phyloP scores from a whole-genome alignment of 1,284 basidiomycete genomes.

The Butyriboletus appendiculatus region DNA sequence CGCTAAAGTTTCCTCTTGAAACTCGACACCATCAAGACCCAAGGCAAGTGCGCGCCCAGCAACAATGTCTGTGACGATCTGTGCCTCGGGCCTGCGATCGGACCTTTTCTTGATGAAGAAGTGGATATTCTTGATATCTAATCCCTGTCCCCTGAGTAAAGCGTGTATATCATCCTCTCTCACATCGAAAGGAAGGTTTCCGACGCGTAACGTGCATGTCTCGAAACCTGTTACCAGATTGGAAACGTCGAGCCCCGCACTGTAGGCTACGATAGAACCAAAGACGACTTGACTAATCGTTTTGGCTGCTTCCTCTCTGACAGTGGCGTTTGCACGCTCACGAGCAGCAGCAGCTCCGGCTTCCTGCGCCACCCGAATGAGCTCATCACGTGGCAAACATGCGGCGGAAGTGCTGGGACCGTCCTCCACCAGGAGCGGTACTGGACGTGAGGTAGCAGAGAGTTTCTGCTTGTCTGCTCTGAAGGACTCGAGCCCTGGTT shows the following conservation, averaged over 20 bases:
- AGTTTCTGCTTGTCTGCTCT: neutral
- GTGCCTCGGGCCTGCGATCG: constrained; percentile 33
- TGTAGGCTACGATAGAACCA: constrained; percentile 49
- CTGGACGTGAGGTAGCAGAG: neutral
- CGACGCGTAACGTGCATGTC: constrained; percentile 45
- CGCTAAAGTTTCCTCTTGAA: constrained; percentile 39
- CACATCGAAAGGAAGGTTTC: constrained; percentile 42
- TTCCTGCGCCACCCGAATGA: neutral
- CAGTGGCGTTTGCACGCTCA: constrained; percentile 11
- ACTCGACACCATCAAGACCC: constrained; percentile 46
- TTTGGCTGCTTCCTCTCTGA: constrained; percentile 39
- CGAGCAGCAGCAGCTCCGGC: constrained; percentile 14
- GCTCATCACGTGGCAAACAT: neutral
- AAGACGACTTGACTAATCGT: constrained; percentile 44
- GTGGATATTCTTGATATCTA: constrained; percentile 36
- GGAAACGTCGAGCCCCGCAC: constrained; percentile 46
- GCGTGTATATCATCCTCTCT: constrained; percentile 39
- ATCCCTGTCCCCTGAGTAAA: constrained; percentile 41
- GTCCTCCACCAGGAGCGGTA: neutral
- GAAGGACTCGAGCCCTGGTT: neutral
- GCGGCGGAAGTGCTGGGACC: neutral
- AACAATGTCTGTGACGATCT: constrained; percentile 40
- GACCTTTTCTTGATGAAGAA: constrained; percentile 30
- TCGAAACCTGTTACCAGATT: constrained; percentile 50
- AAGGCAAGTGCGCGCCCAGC: constrained; percentile 38